phyloP scores from a whole-genome alignment of 164 flowering plant genomes.

The Nymphaea thermarum region DNA sequence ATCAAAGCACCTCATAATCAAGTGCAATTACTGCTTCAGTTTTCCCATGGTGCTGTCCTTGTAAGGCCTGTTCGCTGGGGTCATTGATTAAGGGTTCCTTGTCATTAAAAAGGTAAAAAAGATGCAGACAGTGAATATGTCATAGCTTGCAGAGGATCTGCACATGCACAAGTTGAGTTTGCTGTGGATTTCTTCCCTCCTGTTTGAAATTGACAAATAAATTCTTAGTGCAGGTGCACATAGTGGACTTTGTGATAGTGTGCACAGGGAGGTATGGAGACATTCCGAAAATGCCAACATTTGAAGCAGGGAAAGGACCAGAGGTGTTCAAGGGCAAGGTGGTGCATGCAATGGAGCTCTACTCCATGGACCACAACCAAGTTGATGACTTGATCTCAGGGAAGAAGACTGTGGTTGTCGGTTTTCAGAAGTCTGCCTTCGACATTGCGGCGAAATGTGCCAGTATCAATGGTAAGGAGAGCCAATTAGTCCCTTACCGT shows the following conservation, averaged over 20 bases:
- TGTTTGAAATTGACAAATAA: too few relatives aligned
- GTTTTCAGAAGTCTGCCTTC: slow-evolving; percentile 41
- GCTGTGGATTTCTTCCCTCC: too few relatives aligned
- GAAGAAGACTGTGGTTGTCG: slow-evolving; percentile 34
- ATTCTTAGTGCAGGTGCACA: background rate
- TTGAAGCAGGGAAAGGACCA: slow-evolving; percentile 31
- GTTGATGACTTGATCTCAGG: slow-evolving; percentile 25
- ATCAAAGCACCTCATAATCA: background rate
- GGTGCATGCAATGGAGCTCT: slow-evolving; percentile 51
- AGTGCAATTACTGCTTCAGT: too few relatives aligned
- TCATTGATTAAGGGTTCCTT: too few relatives aligned
- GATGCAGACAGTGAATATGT: too few relatives aligned
- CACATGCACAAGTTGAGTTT: too few relatives aligned
- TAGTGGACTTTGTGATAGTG: slow-evolving; percentile 32
- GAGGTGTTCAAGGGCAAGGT: slow-evolving; percentile 38
- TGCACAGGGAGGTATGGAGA: slow-evolving; percentile 45
- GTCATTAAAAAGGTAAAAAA: too few relatives aligned
- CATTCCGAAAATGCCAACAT: slow-evolving; percentile 39
- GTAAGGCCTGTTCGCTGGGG: too few relatives aligned
- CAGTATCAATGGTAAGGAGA: slow-evolving; percentile 20
- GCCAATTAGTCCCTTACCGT: too few relatives aligned
- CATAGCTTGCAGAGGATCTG: too few relatives aligned
- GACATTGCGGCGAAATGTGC: slow-evolving; percentile 40
- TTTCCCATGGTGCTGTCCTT: too few relatives aligned
- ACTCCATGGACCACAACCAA: slow-evolving; percentile 26